phyloP scores from a whole-genome alignment of 352 stramenopile genomes.

The Discostella stelligera region DNA sequence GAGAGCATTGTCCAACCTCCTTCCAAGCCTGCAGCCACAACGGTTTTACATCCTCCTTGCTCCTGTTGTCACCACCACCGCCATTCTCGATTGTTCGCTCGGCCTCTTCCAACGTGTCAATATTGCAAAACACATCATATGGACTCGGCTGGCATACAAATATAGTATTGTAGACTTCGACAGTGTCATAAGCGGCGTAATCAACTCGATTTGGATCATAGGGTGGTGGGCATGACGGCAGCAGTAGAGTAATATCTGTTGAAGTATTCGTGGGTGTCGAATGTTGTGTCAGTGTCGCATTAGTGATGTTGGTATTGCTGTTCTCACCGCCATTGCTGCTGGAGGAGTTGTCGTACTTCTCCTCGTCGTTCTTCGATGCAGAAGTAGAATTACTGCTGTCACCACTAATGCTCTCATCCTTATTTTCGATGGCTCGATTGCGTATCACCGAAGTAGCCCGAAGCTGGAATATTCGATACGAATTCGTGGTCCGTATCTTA shows the following conservation, averaged over 20 bases:
- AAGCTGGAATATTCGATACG: background rate
- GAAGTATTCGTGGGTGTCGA: background rate
- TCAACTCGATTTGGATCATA: conserved; percentile 4
- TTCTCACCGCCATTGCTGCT: background rate
- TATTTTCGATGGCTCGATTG: background rate
- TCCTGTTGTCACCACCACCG: background rate
- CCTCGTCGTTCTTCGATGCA: background rate
- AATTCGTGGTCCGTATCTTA: background rate
- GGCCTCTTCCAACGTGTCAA: conserved; percentile 2
- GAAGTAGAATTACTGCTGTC: background rate
- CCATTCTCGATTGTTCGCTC: background rate
- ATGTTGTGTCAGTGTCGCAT: background rate
- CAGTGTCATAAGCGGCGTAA: background rate
- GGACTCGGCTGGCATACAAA: background rate
- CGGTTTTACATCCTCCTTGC: background rate
- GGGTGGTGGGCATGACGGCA: background rate
- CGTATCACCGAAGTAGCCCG: background rate
- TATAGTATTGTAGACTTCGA: conserved; percentile 7
- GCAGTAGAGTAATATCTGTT: background rate
- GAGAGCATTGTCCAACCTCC: background rate
- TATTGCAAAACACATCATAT: conserved; percentile 6
- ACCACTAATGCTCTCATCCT: background rate
- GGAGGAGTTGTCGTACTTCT: background rate
- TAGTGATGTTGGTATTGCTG: no score
- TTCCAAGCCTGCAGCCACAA: conserved; percentile 2